Percentiles rank a stretch among this genome's conserved stretches.
Evolutionary conservation across 257 asterid genomes (phyloP).

Genomic region (Paulownia fortunei): DNA sequence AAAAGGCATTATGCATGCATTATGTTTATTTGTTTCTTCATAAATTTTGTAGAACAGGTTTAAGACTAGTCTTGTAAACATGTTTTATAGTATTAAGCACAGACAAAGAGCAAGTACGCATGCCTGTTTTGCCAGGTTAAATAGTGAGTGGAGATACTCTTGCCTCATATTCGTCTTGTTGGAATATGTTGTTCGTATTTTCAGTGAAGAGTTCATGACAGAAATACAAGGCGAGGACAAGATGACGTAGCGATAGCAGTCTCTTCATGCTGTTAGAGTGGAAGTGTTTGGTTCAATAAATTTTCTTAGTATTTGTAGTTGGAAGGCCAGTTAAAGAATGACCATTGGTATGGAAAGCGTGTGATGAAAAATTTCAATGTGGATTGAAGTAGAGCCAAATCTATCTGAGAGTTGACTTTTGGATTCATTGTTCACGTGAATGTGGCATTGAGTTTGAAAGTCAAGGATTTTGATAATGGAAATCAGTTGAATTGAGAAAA

Average conservation of each 20-base stretch:
- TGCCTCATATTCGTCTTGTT: background rate
- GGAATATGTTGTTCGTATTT: constrained; percentile 11
- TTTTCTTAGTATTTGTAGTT: background rate
- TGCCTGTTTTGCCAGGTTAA: background rate
- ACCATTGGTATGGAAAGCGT: background rate
- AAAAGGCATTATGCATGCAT: background rate
- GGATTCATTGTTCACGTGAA: background rate
- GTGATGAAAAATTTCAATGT: background rate
- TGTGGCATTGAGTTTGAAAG: background rate
- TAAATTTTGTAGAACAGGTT: background rate
- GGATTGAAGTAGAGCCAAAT: constrained; percentile 5
- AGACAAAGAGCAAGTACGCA: background rate
- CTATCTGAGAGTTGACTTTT: background rate
- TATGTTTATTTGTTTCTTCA: background rate
- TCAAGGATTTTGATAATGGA: constrained; percentile 14
- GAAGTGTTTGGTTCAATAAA: background rate
- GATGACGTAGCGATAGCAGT: background rate
- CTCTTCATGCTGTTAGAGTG: background rate
- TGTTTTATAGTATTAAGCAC: background rate
- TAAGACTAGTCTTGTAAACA: background rate
- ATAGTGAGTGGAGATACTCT: background rate
- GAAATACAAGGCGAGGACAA: background rate
- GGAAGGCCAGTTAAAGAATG: constrained; percentile 2
- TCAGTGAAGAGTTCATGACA: background rate
- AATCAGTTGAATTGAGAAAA: background rate